Conservation (phyloP, 164 flowering plant species). For the Tetracentron sinense region DNA sequence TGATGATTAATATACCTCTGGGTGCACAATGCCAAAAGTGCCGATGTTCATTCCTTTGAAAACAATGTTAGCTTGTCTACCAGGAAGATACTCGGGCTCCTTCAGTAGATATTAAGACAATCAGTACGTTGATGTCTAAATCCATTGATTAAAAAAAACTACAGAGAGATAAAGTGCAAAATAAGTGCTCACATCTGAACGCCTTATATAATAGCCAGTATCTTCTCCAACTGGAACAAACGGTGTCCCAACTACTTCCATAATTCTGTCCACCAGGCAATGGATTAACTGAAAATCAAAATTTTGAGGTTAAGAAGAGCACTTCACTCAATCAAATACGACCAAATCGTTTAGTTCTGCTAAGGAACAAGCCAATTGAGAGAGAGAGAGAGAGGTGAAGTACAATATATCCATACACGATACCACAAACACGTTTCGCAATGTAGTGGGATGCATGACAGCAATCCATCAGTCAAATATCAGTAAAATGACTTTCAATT, state of each 20-base stretch:
- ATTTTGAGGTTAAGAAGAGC: neutral
- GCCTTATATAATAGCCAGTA: conserved; percentile 54
- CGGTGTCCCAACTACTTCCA: conserved; percentile 67
- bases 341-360: neutral
- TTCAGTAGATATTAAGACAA: conserved; percentile 21
- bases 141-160: neutral
- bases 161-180: neutral
- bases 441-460: no score
- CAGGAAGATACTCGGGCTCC: conserved; percentile 85
- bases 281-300: conserved; percentile 61
- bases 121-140: neutral
- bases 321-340: neutral
- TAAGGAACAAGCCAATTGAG: neutral
- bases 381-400: no score
- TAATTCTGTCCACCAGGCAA: conserved; percentile 76
- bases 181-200: conserved; percentile 54
- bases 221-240: conserved; percentile 52
- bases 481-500: no score
- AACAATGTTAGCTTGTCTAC: conserved; percentile 77
- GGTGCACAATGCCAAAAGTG: conserved; percentile 84
- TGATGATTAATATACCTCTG: conserved; percentile 51
- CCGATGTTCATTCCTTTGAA: conserved; percentile 71
- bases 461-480: neutral
- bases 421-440: no score
- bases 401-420: no score